Evolutionary conservation across 352 stramenopile genomes (phyloP).

Genomic region (Elongisporangium prolatum): DNA sequence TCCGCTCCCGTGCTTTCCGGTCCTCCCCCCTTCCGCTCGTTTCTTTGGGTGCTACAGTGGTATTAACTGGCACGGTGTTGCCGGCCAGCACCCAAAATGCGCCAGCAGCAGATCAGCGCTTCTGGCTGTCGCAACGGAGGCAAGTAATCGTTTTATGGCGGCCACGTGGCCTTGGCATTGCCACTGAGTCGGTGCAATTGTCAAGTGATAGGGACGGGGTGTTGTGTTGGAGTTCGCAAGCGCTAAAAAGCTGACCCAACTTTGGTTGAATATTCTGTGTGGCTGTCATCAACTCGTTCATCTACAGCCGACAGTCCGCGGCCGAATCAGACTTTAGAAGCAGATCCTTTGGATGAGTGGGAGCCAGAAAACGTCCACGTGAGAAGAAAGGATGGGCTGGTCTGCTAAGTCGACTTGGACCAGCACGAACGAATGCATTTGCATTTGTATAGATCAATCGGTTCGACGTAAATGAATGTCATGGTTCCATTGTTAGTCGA

Average conservation of each 20-base stretch:
- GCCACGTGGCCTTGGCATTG: not conserved
- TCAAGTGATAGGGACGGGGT: not conserved
- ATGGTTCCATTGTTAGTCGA: not conserved
- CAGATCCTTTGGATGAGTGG: not conserved
- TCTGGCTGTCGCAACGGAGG: too few species aligned
- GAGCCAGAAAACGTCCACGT: not conserved
- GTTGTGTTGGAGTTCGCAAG: not conserved
- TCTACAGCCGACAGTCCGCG: not conserved
- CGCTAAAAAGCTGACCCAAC: not conserved
- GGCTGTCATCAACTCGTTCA: not conserved
- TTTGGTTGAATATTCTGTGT: not conserved
- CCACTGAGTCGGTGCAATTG: not conserved
- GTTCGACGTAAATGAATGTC: not conserved
- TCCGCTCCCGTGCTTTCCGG: not conserved
- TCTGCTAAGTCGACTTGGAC: not conserved
- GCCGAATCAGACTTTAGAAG: not conserved
- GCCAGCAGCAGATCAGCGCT: not conserved
- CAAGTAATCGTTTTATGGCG: too few species aligned
- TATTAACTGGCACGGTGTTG: not conserved
- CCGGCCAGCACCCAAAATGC: not conserved
- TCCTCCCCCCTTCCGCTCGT: not conserved
- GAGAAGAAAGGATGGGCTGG: not conserved
- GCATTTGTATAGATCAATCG: not conserved
- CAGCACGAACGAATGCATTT: not conserved
- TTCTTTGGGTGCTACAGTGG: not conserved